Conservation (phyloP, 164 flowering plant genomes). For the Nymphaea colorata region DNA sequence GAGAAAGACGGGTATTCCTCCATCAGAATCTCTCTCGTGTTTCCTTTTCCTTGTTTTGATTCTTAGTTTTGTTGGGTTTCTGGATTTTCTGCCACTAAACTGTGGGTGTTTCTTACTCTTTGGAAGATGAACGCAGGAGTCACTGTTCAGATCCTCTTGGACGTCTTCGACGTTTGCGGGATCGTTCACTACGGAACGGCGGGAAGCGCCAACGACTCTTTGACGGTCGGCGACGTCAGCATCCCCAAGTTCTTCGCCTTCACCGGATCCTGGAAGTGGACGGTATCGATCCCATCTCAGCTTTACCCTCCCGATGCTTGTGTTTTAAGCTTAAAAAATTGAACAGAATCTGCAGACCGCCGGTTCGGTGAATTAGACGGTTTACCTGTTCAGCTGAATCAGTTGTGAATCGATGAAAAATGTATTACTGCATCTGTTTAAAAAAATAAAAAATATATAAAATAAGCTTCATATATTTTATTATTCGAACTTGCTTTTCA, state of each 20-base stretch:
- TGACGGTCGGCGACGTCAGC: constrained; percentile 40
- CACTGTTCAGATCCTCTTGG: constrained; percentile 36
- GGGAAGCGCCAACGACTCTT: constrained; percentile 34
- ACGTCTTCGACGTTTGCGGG: constrained; percentile 31
- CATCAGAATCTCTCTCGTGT: not conserved
- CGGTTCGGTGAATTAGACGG: no score
- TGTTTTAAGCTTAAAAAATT: no score
- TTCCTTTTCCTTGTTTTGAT: no score
- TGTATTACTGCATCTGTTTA: no score
- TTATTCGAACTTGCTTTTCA: no score
- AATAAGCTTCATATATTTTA: no score
- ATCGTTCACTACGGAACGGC: constrained; percentile 54
- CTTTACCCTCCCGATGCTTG: not conserved
- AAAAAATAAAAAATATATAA: no score
- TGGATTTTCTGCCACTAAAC: not conserved
- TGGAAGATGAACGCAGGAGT: constrained; percentile 41
- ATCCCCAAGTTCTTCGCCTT: constrained; percentile 27
- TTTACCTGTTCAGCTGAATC: no score
- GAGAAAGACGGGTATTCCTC: constrained; percentile 27
- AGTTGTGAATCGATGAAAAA: no score
- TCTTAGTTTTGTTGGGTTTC: no score
- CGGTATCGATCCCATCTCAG: constrained; percentile 18
- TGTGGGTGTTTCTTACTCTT: not conserved
- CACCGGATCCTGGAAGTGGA: constrained; percentile 46
- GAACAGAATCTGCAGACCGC: no score